Evolutionary conservation across 768 basidiomycete genomes (phyloP).

Genomic region (Coprinellus aureogranulatus): DNA sequence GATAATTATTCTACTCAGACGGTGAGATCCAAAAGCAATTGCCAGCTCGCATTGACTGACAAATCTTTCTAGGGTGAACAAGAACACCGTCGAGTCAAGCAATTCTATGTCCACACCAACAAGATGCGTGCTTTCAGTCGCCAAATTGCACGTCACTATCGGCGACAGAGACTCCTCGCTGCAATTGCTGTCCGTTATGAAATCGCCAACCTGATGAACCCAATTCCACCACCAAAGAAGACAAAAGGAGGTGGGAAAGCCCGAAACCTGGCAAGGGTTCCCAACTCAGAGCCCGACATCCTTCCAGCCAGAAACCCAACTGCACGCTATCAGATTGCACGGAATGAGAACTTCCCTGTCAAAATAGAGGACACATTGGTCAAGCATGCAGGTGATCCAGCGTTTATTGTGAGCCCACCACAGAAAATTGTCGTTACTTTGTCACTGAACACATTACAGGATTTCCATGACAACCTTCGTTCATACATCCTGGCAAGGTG

Average conservation of each 20-base stretch:
- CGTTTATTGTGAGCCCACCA: constrained; percentile 14
- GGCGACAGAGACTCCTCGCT: constrained; percentile 8
- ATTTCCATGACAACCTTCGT: constrained; percentile 26
- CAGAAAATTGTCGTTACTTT: neutral
- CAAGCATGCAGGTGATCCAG: constrained; percentile 16
- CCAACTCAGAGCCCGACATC: neutral
- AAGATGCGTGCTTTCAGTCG: constrained; percentile 21
- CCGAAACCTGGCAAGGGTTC: neutral
- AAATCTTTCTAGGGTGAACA: constrained; percentile 30
- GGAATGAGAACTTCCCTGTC: constrained; percentile 6
- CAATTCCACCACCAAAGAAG: neutral
- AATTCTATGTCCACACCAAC: constrained; percentile 23
- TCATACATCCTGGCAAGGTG: constrained; percentile 30
- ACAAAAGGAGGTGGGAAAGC: neutral
- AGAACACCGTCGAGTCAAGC: constrained; percentile 34
- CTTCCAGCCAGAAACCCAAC: neutral
- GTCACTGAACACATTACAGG: constrained; percentile 8
- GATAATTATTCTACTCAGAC: constrained; percentile 19
- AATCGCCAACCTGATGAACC: neutral
- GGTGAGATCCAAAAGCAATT: constrained; percentile 25
- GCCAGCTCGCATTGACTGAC: neutral
- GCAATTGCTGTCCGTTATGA: neutral
- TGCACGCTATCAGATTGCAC: constrained; percentile 19
- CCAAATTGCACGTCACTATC: constrained; percentile 24
- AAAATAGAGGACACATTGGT: constrained; percentile 11